Evolutionary conservation across 2,329 filamentous ascomycete species (phyloP).

Genomic region (Clarireedia sp.): DNA sequence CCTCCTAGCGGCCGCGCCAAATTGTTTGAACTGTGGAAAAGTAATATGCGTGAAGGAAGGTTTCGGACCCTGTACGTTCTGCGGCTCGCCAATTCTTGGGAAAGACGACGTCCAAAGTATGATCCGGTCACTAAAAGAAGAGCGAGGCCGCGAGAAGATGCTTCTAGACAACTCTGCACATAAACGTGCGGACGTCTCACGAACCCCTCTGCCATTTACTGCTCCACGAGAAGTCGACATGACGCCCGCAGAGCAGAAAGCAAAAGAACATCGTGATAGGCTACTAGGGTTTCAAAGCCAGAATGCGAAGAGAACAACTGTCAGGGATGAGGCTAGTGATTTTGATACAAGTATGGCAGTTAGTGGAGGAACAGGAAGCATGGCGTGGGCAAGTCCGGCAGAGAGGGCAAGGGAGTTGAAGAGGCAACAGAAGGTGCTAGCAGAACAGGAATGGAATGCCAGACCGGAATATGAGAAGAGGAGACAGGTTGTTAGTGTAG

Average conservation of each 20-base stretch:
- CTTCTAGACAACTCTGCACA: constrained; percentile 67
- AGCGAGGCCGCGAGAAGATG: constrained; percentile 82
- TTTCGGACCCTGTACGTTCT: constrained; percentile 88
- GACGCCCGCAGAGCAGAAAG: constrained; percentile 36
- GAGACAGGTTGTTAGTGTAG: constrained; percentile 59
- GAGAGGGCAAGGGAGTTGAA: constrained; percentile 62
- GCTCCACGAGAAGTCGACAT: constrained; percentile 32
- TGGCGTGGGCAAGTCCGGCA: constrained; percentile 60
- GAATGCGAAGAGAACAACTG: constrained; percentile 59
- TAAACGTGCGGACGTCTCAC: constrained; percentile 56
- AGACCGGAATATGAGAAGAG: constrained; percentile 65
- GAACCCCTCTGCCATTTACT: constrained; percentile 52
- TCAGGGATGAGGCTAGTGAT: constrained; percentile 65
- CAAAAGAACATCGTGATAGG: constrained; percentile 58
- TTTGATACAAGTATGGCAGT: constrained; percentile 44
- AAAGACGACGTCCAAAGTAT: constrained; percentile 72
- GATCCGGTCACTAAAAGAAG: constrained; percentile 73
- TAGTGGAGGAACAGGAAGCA: constrained; percentile 35
- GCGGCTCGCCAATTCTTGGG: constrained; percentile 65
- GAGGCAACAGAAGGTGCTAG: constrained; percentile 58
- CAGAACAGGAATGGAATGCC: constrained; percentile 61
- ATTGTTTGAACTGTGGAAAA: constrained; percentile 88
- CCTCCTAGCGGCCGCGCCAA: constrained; percentile 82
- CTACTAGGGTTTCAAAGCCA: constrained; percentile 61
- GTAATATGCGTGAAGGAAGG: constrained; percentile 94